These are phyloP conservation scores for Amanita phalloides DNA, from an alignment of 768 basidiomycete species.

Conservation along the genomic window DNA sequence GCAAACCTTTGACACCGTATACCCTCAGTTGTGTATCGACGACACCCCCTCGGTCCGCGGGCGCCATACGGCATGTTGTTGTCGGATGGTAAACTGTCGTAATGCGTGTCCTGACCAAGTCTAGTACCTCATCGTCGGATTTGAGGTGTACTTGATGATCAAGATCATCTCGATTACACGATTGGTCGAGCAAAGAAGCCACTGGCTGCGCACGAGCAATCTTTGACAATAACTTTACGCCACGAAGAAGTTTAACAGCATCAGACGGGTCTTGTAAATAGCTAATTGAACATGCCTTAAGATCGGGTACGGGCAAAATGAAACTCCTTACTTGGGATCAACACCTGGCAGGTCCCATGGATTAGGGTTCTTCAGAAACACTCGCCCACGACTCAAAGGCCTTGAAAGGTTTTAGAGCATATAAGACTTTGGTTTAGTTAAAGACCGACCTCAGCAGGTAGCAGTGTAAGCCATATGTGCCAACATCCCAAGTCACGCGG, in stretches of 20 bases:
- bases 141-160: slow-evolving; percentile 28
- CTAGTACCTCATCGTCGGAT: slow-evolving; percentile 29
- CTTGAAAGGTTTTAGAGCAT: slow-evolving; percentile 11
- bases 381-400: slow-evolving; percentile 29
- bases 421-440: not conserved
- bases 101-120: slow-evolving; percentile 27
- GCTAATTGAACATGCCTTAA: slow-evolving; percentile 12
- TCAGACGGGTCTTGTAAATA: slow-evolving; percentile 32
- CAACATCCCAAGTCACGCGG: slow-evolving; percentile 18
- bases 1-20: slow-evolving; percentile 29
- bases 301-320: not conserved
- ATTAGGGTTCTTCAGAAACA: slow-evolving; percentile 27
- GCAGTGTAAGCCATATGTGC: slow-evolving; percentile 30
- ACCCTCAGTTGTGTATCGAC: slow-evolving; percentile 27
- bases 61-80: slow-evolving; percentile 36
- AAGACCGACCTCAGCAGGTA: slow-evolving; percentile 27
- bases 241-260: slow-evolving; percentile 30
- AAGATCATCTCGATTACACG: slow-evolving; percentile 20
- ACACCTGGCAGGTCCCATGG: slow-evolving; percentile 34
- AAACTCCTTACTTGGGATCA: slow-evolving; percentile 28
- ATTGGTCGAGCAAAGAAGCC: slow-evolving; percentile 24
- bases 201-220: slow-evolving; percentile 30
- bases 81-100: slow-evolving; percentile 41
- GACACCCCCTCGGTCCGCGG: slow-evolving; percentile 26
- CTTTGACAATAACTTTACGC: slow-evolving; percentile 25